Evolutionary conservation across 2,329 filamentous ascomycete species (phyloP), one percentile per base, ranked within the genome.

Genomic region (Alternaria tenuissima): DNA sequence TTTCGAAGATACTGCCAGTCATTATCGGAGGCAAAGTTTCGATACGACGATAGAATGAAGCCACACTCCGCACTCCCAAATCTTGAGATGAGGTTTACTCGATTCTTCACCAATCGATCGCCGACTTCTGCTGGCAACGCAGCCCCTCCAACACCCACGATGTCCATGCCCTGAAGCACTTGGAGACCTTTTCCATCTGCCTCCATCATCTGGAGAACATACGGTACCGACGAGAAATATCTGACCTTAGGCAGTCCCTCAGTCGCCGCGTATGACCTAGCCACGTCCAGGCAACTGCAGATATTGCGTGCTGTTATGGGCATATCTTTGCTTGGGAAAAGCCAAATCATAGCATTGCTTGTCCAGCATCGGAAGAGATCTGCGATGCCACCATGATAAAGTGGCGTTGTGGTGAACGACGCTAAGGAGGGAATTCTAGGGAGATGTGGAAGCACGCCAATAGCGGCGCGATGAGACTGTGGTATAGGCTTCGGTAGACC

Each of bases 201-300:
- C 70, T 90, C 86, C 91, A 99, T 96, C 67, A 98, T 86, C 48
- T 93, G 92, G 75, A 91, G 86, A 36, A 98, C 93, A 74, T 94
- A 98, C 7, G 91, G 92, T 0, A 90, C 88, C 0, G 84, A 87
- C 0, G 87, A 87, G 66, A 90, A 89, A 64, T 89, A 89, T 41
- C 77, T 81, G 3, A 88, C 78, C 22, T 68, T 63, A 0, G 79
- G 75, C 5, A 65, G 52, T n/a, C 62, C 56, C 49, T 55, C 59
- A n/a, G 52, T 54, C n/a, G 54, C 12, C 55, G 70, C 30, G 43
- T 65, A 43, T 14, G 42, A 66, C 58, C 32, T 69, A 4, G 83
- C 80, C 12, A 72, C 68, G 0, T 79, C 65, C 1, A 89, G 72
- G 12, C 84, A 85, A 8, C 72, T 78, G 6, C 82, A 64, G 3